Conservation (phyloP, 805 yeast genomes). For the Hanseniaspora singularis region DNA sequence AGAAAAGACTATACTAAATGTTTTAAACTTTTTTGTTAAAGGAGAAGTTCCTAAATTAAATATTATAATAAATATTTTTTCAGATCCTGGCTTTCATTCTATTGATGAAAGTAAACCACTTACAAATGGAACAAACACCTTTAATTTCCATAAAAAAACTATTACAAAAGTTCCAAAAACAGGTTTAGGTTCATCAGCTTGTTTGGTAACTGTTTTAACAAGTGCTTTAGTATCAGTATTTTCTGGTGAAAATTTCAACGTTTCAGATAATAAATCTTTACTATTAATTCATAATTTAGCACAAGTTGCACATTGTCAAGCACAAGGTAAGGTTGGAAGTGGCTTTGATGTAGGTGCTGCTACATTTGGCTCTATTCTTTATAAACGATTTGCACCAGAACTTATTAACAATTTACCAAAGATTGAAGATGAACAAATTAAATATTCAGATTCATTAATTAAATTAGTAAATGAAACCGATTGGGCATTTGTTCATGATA, state of each 20-base stretch:
- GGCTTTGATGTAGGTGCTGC: constrained; percentile 98
- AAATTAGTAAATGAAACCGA: constrained; percentile 32
- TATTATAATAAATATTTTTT: constrained; percentile 49
- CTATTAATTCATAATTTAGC: constrained; percentile 64
- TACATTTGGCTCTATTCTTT: constrained; percentile 75
- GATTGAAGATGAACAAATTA: constrained; percentile 18
- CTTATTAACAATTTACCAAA: constrained; percentile 33
- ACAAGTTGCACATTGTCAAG: constrained; percentile 82
- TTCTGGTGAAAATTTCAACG: constrained; percentile 31
- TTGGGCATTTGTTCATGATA: constrained; percentile 52
- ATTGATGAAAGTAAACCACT: constrained; percentile 38
- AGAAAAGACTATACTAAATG: constrained; percentile 46
- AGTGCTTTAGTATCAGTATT: constrained; percentile 47
- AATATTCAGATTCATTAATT: constrained; percentile 27
- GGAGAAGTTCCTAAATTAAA: constrained; percentile 21
- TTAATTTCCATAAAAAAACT: constrained; percentile 46
- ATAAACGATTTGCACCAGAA: constrained; percentile 59
- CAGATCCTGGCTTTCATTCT: constrained; percentile 86
- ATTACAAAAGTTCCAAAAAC: constrained; percentile 78
- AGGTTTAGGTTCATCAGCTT: constrained; percentile 94
- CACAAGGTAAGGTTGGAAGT: constrained; percentile 91
- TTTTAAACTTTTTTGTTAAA: constrained; percentile 39
- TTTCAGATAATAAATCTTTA: constrained; percentile 22
- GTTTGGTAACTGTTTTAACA: constrained; percentile 68
- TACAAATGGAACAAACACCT: constrained; percentile 32